Percentiles rank a stretch among this genome's conserved stretches.
phyloP scores from a whole-genome alignment of 106 monocot species.

The Acorus calamus region DNA sequence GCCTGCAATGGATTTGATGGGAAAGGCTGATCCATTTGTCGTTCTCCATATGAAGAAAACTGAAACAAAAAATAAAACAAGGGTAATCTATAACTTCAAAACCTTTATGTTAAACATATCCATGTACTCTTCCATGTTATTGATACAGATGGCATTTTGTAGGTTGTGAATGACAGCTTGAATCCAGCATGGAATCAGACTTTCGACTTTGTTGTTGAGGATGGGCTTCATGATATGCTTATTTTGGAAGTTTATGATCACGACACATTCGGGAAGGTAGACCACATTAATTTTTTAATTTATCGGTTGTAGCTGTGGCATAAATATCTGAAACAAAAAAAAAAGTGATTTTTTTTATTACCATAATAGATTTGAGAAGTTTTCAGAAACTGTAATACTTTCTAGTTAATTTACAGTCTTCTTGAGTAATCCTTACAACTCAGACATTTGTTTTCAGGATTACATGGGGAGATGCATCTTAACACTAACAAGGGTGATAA shows the following conservation, averaged over 20 bases:
- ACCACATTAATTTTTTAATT: slow-evolving; percentile 3
- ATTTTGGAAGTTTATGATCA: slow-evolving; percentile 92
- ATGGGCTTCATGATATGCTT: slow-evolving; percentile 95
- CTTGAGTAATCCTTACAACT: no score
- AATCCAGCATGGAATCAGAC: slow-evolving; percentile 95
- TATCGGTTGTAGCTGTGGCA: neutral
- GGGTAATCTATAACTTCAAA: slow-evolving; percentile 31
- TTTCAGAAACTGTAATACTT: neutral
- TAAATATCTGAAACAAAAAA: no score
- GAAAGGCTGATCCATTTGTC: slow-evolving; percentile 91
- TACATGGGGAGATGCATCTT: slow-evolving; percentile 83
- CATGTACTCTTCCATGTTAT: neutral
- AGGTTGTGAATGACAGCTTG: slow-evolving; percentile 88
- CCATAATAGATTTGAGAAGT: neutral
- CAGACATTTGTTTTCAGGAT: slow-evolving; percentile 28
- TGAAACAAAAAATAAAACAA: slow-evolving; percentile 75
- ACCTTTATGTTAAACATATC: neutral
- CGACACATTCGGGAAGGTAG: slow-evolving; percentile 86
- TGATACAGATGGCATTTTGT: slow-evolving; percentile 10
- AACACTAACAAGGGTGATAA: slow-evolving; percentile 69
- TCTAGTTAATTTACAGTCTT: no score
- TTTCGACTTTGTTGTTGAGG: slow-evolving; percentile 97
- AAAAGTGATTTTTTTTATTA: no score
- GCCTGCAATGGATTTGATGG: slow-evolving; percentile 82
- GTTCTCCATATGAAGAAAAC: slow-evolving; percentile 78